Evolutionary conservation across 1,284 basidiomycete genomes (phyloP).

Genomic region (Pseudozyma tsukubaensis): DNA sequence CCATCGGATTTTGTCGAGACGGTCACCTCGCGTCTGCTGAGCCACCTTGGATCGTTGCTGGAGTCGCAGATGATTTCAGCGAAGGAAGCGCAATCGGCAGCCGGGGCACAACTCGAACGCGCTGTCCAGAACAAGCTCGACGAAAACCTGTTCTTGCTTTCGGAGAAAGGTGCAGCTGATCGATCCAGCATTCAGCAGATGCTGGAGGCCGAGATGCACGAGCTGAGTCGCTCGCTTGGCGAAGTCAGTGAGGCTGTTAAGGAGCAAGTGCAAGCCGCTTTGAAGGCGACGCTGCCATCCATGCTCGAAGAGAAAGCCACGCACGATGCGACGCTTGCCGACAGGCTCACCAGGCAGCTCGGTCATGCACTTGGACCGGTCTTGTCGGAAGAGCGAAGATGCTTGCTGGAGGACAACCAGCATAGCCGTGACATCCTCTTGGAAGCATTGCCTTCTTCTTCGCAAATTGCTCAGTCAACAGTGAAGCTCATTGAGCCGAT

Average conservation of each 20-base stretch:
- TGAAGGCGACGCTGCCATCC: slow-evolving; percentile 41
- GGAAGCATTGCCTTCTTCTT: slow-evolving; percentile 17
- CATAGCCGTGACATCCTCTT: slow-evolving; percentile 18
- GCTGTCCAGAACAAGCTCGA: slow-evolving; percentile 40
- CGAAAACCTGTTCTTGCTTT: slow-evolving; percentile 39
- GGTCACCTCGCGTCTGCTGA: slow-evolving; percentile 16
- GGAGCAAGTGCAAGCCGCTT: slow-evolving; percentile 34
- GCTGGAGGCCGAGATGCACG: slow-evolving; percentile 26
- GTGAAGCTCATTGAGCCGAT: slow-evolving; percentile 41
- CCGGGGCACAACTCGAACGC: slow-evolving; percentile 16
- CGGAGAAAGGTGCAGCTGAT: slow-evolving; percentile 36
- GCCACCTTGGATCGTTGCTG: slow-evolving; percentile 12
- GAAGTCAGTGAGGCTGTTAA: slow-evolving; percentile 17
- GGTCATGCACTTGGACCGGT: slow-evolving; percentile 25
- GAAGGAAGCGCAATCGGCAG: slow-evolving; percentile 6
- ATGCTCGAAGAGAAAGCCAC: slow-evolving; percentile 36
- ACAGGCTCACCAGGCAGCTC: slow-evolving; percentile 31
- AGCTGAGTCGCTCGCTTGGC: slow-evolving; percentile 21
- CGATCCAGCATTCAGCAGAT: slow-evolving; percentile 39
- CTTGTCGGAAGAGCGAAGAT: slow-evolving; percentile 31
- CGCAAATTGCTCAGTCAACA: slow-evolving; percentile 37
- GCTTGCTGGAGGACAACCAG: slow-evolving; percentile 26
- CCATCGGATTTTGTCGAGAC: slow-evolving; percentile 15
- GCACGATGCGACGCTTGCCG: slow-evolving; percentile 13
- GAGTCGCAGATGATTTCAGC: slow-evolving; percentile 10